Evolutionary conservation across 2,329 filamentous ascomycete species (phyloP).

Genomic region (Ophiocordyceps robertsii): DNA sequence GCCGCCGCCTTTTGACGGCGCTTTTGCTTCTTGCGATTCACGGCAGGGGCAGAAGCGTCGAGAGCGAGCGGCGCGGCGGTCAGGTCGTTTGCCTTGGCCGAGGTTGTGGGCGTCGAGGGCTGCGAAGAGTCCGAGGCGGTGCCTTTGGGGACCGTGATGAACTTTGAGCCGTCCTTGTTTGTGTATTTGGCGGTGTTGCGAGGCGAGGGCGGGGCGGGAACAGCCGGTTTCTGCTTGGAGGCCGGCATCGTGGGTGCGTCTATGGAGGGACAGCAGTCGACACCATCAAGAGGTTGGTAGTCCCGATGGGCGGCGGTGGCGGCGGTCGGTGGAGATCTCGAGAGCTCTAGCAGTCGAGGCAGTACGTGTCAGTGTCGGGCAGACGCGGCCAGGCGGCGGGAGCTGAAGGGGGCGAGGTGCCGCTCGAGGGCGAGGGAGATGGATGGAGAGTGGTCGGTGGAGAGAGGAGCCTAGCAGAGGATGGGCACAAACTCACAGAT

Average conservation of each 20-base stretch:
- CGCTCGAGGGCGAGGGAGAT: conserved; percentile 1
- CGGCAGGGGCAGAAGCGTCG: conserved; percentile 29
- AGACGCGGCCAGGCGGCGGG: neutral
- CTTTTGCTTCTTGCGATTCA: conserved; percentile 94
- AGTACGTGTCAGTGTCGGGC: neutral
- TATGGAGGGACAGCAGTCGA: conserved; percentile 19
- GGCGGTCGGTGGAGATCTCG: neutral
- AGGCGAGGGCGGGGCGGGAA: conserved; percentile 36
- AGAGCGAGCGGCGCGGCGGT: conserved; percentile 9
- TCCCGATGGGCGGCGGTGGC: neutral
- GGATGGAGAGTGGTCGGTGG: conserved; percentile 5
- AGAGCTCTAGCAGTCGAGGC: neutral
- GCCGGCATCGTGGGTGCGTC: conserved; percentile 31
- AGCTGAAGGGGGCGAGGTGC: neutral
- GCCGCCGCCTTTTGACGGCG: conserved; percentile 75
- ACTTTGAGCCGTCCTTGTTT: conserved; percentile 57
- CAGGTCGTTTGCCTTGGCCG: conserved; percentile 20
- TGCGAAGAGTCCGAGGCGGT: conserved; percentile 38
- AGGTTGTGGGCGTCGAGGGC: conserved; percentile 34
- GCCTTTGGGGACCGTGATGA: conserved; percentile 50
- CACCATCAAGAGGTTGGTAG: conserved; percentile 20
- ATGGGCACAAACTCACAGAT: conserved; percentile 8
- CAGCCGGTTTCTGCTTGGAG: conserved; percentile 36
- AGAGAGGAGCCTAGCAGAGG: conserved; percentile 16
- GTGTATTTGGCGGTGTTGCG: conserved; percentile 46